These are phyloP conservation scores for Pleurotus djamor DNA, from an alignment of 768 basidiomycete genomes.

Conservation along the genomic window DNA sequence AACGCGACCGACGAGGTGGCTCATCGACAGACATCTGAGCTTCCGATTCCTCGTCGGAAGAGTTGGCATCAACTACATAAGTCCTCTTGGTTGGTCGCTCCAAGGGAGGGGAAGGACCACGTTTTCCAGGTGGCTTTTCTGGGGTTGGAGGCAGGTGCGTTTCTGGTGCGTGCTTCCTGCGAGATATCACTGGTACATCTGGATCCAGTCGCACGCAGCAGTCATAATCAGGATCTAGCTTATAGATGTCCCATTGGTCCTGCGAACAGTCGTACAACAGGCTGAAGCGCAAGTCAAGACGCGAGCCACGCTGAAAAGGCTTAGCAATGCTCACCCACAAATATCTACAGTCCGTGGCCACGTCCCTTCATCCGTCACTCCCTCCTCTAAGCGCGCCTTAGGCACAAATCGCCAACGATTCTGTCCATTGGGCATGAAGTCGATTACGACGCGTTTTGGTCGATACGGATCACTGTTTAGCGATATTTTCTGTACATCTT, in stretches of 20 bases:
- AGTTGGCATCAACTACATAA: slow-evolving; percentile 18
- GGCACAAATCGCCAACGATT: slow-evolving; percentile 79
- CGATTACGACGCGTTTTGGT: slow-evolving; percentile 74
- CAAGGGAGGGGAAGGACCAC: slow-evolving; percentile 14
- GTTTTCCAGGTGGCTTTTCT: not conserved
- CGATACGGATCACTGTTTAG: slow-evolving; percentile 45
- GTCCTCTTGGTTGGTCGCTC: slow-evolving; percentile 20
- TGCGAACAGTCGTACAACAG: slow-evolving; percentile 52
- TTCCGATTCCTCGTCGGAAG: slow-evolving; percentile 44
- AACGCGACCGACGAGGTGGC: slow-evolving; percentile 6
- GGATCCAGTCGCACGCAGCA: slow-evolving; percentile 54
- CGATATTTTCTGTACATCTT: slow-evolving; percentile 37
- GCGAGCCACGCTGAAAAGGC: not conserved
- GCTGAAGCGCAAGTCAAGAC: slow-evolving; percentile 25
- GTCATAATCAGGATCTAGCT: slow-evolving; percentile 72
- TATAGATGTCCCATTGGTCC: slow-evolving; percentile 87
- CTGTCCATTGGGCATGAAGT: slow-evolving; percentile 53
- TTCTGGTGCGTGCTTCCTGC: slow-evolving; percentile 6
- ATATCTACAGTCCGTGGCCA: slow-evolving; percentile 70
- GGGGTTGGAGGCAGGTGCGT: not conserved
- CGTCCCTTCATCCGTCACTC: slow-evolving; percentile 59
- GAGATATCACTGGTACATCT: slow-evolving; percentile 30
- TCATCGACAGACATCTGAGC: slow-evolving; percentile 48
- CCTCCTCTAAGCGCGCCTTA: slow-evolving; percentile 55
- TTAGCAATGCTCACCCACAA: slow-evolving; percentile 55